Base-by-base conservation (phyloP, 2,329 filamentous ascomycete species). In the Trichoderma hamatum region DNA sequence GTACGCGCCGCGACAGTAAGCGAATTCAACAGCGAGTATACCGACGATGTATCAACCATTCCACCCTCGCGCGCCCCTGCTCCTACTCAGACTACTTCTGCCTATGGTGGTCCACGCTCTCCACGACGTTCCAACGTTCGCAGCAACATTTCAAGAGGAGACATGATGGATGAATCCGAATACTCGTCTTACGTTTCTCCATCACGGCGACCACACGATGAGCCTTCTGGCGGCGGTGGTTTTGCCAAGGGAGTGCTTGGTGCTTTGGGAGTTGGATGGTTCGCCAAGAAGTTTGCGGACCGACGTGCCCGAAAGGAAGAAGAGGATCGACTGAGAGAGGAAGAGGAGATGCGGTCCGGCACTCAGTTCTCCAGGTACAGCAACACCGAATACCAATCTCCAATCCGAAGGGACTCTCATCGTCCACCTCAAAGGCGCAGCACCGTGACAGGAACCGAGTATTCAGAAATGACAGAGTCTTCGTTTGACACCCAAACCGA, bases 261-360 rank as follows among this genome's bases (percentile, higher is more conserved):
- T 10, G 83, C 89, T 2, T 79, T 92, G 30, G 90, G 90, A 2
- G 82, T 91, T 39, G 91, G 90, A 10, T 92, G 90, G 82, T 80
- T 94, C 59, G 86, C 87, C 7, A 90, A 86, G 80, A 87, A 88
- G 76, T 84, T 91, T 77, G 87, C 85, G 72, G 84, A 89, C 78
- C 80, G 88, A 73, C 81, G 81, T 62, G 76, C 81, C 70, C 82
- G 75, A 70, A 80, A 81, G 65, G 85, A 85, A 70, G 85, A 84
- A 61, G 85, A 84, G 58, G 83, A 84, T 34, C 80, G 85, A 49
- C 46, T 80, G 5, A 76, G 75, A 39, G 80, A 84, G 5, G 77
- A 88, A 77, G 86, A 90, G 67, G 83, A 89, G 2, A 73, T 80
- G 72, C 85, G 88, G 65, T 86, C 88, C 26, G 86, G 92, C 5